Percentiles rank a stretch among this genome's conserved stretches.
phyloP scores from a whole-genome alignment of 2,329 filamentous ascomycete species.

The Xylaria sp. region DNA sequence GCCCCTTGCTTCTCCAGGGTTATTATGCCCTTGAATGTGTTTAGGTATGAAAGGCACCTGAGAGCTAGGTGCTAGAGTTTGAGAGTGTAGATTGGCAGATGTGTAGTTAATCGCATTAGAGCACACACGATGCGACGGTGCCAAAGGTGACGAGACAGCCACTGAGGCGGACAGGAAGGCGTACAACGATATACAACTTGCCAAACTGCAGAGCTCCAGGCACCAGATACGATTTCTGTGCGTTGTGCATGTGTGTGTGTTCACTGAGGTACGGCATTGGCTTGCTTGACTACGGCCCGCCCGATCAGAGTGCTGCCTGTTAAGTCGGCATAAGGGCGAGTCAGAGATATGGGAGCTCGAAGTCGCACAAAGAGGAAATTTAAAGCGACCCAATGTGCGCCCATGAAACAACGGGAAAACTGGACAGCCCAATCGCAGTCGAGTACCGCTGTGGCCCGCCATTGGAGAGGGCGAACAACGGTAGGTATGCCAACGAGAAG shows the following conservation, averaged over 20 bases:
- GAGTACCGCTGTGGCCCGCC: neutral
- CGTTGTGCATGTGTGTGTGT: neutral
- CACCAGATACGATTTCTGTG: slow-evolving; percentile 24
- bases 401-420: slow-evolving; percentile 4
- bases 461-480: slow-evolving; percentile 12
- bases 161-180: slow-evolving; percentile 29
- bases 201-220: slow-evolving; percentile 15
- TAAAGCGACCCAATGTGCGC: neutral
- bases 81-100: neutral
- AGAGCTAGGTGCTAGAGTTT: neutral
- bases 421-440: slow-evolving; percentile 19
- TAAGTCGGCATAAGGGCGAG: slow-evolving; percentile 16
- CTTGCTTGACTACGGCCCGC: slow-evolving; percentile 22
- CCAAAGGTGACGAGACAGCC: neutral
- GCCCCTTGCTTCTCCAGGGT: slow-evolving; percentile 1
- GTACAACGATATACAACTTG: slow-evolving; percentile 13
- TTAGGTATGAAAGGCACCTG: neutral
- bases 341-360: slow-evolving; percentile 9
- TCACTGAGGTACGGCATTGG: slow-evolving; percentile 14
- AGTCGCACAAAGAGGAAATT: slow-evolving; percentile 10
- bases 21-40: neutral
- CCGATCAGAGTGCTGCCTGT: slow-evolving; percentile 27
- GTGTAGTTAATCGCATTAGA: neutral
- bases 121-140: neutral
- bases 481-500: neutral